Evolutionary conservation across 768 basidiomycete species (phyloP).

Genomic region (Gymnopilus junonius): DNA sequence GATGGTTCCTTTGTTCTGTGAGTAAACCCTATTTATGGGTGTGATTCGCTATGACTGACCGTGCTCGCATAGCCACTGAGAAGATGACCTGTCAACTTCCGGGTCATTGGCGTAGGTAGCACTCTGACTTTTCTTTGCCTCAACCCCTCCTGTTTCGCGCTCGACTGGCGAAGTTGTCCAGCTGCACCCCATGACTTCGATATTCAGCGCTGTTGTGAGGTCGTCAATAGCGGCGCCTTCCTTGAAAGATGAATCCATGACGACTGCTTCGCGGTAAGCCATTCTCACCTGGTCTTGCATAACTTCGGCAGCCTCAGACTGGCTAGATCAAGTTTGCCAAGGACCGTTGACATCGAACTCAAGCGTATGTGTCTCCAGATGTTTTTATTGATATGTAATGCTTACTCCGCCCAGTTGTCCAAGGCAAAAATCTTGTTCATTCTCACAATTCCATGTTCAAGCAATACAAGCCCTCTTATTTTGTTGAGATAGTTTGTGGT

Average conservation of each 20-base stretch:
- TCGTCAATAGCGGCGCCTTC: neutral
- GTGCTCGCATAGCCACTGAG: neutral
- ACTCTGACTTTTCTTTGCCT: neutral
- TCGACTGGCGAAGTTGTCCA: neutral
- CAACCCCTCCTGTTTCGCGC: neutral
- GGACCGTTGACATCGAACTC: neutral
- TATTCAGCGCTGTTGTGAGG: neutral
- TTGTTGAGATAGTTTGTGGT: neutral
- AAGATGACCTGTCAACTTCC: neutral
- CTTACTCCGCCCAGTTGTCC: neutral
- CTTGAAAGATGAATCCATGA: neutral
- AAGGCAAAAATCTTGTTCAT: neutral
- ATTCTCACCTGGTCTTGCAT: neutral
- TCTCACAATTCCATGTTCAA: neutral
- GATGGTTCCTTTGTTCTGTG: neutral
- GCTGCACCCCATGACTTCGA: neutral
- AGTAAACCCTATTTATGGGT: neutral
- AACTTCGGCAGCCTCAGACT: neutral
- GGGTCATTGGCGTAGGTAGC: neutral
- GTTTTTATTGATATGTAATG: neutral
- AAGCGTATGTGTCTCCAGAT: neutral
- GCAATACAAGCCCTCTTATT: neutral
- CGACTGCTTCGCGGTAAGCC: neutral
- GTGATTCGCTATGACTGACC: neutral
- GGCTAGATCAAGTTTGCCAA: neutral